Conservation (phyloP, 371 early-diverging fungal genomes). For the Mortierella sp. region DNA sequence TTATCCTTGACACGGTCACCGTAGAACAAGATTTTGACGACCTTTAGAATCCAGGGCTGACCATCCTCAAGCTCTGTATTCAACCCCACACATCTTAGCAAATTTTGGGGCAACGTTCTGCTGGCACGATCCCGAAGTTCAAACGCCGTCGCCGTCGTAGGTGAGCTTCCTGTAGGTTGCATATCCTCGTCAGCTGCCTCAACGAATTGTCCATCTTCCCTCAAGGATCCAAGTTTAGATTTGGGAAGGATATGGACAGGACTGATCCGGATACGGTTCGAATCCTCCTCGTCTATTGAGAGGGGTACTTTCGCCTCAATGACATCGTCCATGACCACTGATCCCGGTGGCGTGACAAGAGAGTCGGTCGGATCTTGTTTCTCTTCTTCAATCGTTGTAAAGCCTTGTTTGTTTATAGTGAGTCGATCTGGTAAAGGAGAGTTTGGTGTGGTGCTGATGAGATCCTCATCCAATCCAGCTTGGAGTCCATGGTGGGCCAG, state of each 20-base stretch:
- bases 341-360: slow-evolving; percentile 39
- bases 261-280: too few species aligned
- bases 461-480: slow-evolving; percentile 55
- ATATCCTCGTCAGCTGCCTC: too few species aligned
- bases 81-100: slow-evolving; percentile 72
- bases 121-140: slow-evolving; percentile 52
- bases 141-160: slow-evolving; percentile 28
- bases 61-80: slow-evolving; percentile 54
- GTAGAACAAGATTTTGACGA: slow-evolving; percentile 75
- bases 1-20: slow-evolving; percentile 59
- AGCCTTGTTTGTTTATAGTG: slow-evolving; percentile 1
- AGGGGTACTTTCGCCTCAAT: neutral
- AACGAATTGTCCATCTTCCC: too few species aligned
- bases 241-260: too few species aligned
- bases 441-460: slow-evolving; percentile 33
- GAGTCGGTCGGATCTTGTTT: slow-evolving; percentile 1
- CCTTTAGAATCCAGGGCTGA: slow-evolving; percentile 67
- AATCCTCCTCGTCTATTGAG: too few species aligned
- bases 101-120: slow-evolving; percentile 57
- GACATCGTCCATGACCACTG: slow-evolving; percentile 16
- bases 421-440: slow-evolving; percentile 27
- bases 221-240: too few species aligned
- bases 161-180: slow-evolving; percentile 6
- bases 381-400: slow-evolving; percentile 23
- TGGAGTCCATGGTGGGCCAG: slow-evolving; percentile 64